Base-by-base conservation (phyloP, 106 monocot species). In the Chionographis japonica region DNA sequence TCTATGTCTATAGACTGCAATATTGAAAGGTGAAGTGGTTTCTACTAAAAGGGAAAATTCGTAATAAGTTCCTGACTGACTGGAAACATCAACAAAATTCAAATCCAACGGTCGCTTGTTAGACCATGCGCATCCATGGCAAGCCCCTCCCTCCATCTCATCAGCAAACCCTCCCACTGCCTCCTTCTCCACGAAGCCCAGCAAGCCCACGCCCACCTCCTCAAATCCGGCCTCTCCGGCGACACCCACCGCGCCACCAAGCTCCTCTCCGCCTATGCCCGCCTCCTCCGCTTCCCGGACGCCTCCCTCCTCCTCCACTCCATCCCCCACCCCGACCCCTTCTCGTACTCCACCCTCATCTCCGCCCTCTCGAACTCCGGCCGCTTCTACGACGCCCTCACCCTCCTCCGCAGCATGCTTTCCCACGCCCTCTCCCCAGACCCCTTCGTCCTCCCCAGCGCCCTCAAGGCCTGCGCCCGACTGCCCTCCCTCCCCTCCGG, bases 401-500 rank as follows among this genome's bases (percentile, higher is more conserved):
- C 79, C 35, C 74, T 85, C 63, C 64, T 74, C 63, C 72, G 62
- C 49, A 67, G 63, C 56, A 69, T 77, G 67, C 82, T 82, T 39
- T 66, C 77, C 19, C n/a, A 60, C 40, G 46, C 70, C 60, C 59
- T 77, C 74, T 56, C 62, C 2, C 81, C 73, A 14, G 76, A 84
- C 68, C 67, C 72, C 56, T 85, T 80, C 76, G 58, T 79, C n/a
- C 71, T 92, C 68, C 86, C 88, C 71, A 55, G 74, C 74, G 72
- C 81, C 73, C 54, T 89, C 72, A 84, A 77, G 43, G 74, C 81
- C 54, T 72, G 76, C 70, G 68, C 81, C 17, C 15, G 58, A 37
- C 74, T 88, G 15, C 53, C 57, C 16, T 78, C 79, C 57, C 64
- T 72, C 40, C 52, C 8, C 56, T 4, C 36, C 12, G 86, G 74